Evolutionary conservation across 2,329 filamentous ascomycete species (phyloP).

Genomic region (Emergomyces orientalis): DNA sequence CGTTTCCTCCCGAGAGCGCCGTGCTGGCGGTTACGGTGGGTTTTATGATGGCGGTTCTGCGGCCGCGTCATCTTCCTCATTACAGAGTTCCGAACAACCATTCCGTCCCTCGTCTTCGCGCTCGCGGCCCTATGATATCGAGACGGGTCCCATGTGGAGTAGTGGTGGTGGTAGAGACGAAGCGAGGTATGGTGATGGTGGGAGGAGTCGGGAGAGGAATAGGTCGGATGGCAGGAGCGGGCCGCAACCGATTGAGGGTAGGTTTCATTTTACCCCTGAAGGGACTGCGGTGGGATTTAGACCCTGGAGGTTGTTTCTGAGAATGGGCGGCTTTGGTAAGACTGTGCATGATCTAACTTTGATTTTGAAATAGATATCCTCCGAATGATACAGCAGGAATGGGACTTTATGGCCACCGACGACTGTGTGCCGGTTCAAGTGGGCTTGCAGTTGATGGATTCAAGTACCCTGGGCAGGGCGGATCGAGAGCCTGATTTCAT

Average conservation of each 20-base stretch:
- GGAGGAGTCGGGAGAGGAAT: conserved; percentile 18
- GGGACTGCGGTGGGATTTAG: not conserved
- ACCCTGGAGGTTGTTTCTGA: not conserved
- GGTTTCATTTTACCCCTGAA: not conserved
- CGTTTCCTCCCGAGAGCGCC: conserved; percentile 24
- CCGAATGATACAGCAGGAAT: conserved; percentile 75
- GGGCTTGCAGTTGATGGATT: conserved; percentile 88
- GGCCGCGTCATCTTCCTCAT: conserved; percentile 6
- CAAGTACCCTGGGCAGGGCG: conserved; percentile 83
- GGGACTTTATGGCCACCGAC: conserved; percentile 82
- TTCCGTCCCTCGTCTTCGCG: not conserved
- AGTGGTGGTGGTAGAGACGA: conserved; percentile 5
- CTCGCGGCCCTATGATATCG: conserved; percentile 1
- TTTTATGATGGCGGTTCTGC: conserved; percentile 25
- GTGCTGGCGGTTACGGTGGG: conserved; percentile 38
- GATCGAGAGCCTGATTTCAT: conserved; percentile 80
- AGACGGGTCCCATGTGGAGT: not conserved
- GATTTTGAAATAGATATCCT: conserved; percentile 47
- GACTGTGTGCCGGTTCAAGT: conserved; percentile 90
- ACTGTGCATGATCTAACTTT: conserved; percentile 2
- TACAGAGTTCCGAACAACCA: conserved; percentile 7
- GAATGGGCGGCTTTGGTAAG: conserved; percentile 1
- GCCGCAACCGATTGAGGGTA: conserved; percentile 32
- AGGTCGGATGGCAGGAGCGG: conserved; percentile 17
- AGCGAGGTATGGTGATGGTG: not conserved